Evolutionary conservation across 2,329 filamentous ascomycete genomes (phyloP).

Genomic region (Epichloe baconii): DNA sequence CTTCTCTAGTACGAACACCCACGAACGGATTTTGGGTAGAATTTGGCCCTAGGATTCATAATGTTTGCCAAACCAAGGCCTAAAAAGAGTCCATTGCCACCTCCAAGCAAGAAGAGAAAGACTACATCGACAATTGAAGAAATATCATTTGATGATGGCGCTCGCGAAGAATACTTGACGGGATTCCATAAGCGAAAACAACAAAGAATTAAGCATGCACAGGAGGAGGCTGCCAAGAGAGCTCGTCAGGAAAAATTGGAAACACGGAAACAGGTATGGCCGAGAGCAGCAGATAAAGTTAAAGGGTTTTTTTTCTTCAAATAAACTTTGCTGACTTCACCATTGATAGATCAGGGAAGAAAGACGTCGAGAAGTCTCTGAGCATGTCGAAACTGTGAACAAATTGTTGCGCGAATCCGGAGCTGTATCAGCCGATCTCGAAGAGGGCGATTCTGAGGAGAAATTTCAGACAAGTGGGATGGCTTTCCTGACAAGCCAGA

Average conservation of each 20-base stretch:
- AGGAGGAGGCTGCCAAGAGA: constrained; percentile 65
- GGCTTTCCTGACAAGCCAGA: constrained; percentile 45
- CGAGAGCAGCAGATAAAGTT: not conserved
- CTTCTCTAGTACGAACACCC: not conserved
- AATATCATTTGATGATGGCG: constrained; percentile 69
- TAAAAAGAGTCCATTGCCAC: constrained; percentile 44
- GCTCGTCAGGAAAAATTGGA: constrained; percentile 65
- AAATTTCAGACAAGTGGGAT: constrained; percentile 45
- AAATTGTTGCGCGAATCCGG: constrained; percentile 51
- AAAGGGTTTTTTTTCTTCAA: not conserved
- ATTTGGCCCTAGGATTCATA: not conserved
- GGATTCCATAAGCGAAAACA: constrained; percentile 95
- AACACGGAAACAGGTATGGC: constrained; percentile 59
- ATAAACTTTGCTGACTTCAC: not conserved
- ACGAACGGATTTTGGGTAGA: not conserved
- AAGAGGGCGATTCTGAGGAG: constrained; percentile 26
- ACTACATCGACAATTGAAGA: constrained; percentile 52
- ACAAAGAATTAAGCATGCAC: constrained; percentile 70
- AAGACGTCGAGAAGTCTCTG: constrained; percentile 66
- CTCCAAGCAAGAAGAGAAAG: constrained; percentile 55
- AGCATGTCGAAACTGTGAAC: constrained; percentile 68
- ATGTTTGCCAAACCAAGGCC: constrained; percentile 45
- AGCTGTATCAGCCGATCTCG: constrained; percentile 25
- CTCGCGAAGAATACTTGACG: constrained; percentile 77
- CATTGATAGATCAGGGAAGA: constrained; percentile 61